Conservation (phyloP, 768 basidiomycete species). For the Tulasnella calospora region DNA sequence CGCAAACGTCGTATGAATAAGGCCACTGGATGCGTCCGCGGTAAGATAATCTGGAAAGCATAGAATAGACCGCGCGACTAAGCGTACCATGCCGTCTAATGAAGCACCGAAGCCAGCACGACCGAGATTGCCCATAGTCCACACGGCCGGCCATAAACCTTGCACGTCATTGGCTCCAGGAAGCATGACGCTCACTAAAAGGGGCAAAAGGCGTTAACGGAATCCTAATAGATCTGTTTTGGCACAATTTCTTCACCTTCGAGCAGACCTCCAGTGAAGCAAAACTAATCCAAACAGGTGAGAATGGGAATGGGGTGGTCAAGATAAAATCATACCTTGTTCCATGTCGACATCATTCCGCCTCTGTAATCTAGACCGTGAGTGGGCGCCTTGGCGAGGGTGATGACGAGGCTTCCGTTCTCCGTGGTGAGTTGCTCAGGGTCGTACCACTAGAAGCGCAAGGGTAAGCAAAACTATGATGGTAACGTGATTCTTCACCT, state of each 20-base stretch:
- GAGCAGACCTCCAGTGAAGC: constrained; percentile 83
- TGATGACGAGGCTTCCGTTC: constrained; percentile 70
- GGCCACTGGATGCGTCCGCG: constrained; percentile 29
- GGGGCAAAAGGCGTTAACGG: neutral
- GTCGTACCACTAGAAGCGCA: constrained; percentile 60
- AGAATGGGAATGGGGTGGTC: neutral
- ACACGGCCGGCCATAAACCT: constrained; percentile 39
- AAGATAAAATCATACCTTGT: constrained; percentile 47
- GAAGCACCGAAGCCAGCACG: constrained; percentile 84
- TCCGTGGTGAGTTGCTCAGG: constrained; percentile 71
- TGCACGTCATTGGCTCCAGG: constrained; percentile 21
- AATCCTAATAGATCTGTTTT: neutral
- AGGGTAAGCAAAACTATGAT: neutral
- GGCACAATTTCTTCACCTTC: constrained; percentile 30
- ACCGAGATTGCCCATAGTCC: constrained; percentile 73
- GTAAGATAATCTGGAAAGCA: neutral
- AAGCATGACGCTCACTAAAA: constrained; percentile 25
- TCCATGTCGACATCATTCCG: constrained; percentile 55
- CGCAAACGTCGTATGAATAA: constrained; percentile 64
- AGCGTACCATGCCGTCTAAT: constrained; percentile 62
- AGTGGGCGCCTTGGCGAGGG: constrained; percentile 54
- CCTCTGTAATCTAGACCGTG: constrained; percentile 67
- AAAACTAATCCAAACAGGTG: constrained; percentile 46
- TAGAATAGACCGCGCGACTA: neutral
- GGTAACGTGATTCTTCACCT: neutral